Evolutionary conservation across 2,329 filamentous ascomycete genomes (phyloP).

Genomic region (Pestalotiopsis sp.): DNA sequence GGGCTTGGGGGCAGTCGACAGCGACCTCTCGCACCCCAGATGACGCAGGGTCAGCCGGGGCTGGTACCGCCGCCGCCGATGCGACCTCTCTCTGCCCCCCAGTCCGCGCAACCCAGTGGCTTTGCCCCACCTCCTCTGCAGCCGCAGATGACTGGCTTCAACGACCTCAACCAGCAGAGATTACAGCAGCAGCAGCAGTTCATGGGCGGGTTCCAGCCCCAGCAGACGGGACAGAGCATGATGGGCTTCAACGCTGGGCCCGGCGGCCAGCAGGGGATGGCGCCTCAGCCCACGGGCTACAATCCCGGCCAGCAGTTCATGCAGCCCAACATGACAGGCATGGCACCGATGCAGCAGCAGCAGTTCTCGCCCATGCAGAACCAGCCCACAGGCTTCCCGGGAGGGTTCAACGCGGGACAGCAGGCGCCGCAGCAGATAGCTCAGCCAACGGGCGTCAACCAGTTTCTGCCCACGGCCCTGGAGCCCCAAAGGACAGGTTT

Average conservation of each 20-base stretch:
- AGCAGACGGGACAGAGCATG: conserved; percentile 42
- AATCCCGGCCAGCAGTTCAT: conserved; percentile 44
- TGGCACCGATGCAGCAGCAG: conserved; percentile 37
- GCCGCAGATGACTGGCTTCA: conserved; percentile 82
- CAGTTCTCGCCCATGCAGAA: conserved; percentile 55
- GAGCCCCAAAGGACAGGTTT: conserved; percentile 64
- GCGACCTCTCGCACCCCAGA: conserved; percentile 72
- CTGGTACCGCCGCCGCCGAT: conserved; percentile 78
- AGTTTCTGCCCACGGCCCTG: conserved; percentile 60
- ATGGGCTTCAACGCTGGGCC: conserved; percentile 40
- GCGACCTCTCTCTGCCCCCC: conserved; percentile 84
- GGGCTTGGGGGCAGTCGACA: conserved; percentile 57
- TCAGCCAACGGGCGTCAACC: conserved; percentile 60
- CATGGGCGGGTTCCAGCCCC: conserved; percentile 39
- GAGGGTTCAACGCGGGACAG: conserved; percentile 35
- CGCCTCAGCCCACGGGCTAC: conserved; percentile 39
- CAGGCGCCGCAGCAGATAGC: conserved; percentile 29
- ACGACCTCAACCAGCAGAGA: conserved; percentile 70
- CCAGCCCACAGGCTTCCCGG: conserved; percentile 67
- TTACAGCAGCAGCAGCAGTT: conserved; percentile 69
- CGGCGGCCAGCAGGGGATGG: conserved; percentile 29
- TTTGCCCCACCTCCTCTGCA: conserved; percentile 78
- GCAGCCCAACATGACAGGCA: conserved; percentile 41
- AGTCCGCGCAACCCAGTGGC: conserved; percentile 73
- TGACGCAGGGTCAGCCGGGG: conserved; percentile 59